Conservation (phyloP, 75 land plant species). For the Cupressus sempervirens region DNA sequence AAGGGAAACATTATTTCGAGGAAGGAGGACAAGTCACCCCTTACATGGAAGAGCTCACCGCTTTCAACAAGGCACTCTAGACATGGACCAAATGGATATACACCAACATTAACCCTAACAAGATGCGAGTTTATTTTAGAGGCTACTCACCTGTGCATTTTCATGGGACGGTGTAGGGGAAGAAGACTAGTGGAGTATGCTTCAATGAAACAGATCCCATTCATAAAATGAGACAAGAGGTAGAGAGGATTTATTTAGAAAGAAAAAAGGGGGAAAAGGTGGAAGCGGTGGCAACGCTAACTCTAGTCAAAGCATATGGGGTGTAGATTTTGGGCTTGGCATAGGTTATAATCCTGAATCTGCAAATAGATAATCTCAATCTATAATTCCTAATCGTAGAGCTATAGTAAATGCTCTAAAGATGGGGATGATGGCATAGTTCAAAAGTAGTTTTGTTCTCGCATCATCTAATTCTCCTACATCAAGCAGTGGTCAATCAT, state of each 20-base stretch:
- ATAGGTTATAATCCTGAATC: too few species aligned
- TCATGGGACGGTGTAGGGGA: conserved; percentile 51
- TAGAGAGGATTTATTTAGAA: conserved; percentile 19
- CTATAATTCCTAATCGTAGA: too few species aligned
- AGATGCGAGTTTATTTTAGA: conserved; percentile 39
- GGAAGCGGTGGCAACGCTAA: conserved; percentile 11
- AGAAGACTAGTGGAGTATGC: conserved; percentile 48
- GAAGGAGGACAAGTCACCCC: conserved; percentile 13
- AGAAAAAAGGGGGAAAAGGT: conserved; percentile 30
- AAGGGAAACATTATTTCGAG: conserved; percentile 21
- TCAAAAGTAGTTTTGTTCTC: too few species aligned
- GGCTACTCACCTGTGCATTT: conserved; percentile 32
- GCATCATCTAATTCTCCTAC: too few species aligned
- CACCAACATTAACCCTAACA: conserved; percentile 15
- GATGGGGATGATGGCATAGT: too few species aligned
- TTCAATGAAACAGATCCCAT: conserved; percentile 52
- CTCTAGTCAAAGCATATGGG: too few species aligned
- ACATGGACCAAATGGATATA: conserved; percentile 48
- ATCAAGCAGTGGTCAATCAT: too few species aligned
- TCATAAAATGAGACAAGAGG: conserved; percentile 25
- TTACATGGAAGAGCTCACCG: conserved; percentile 18
- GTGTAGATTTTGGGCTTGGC: too few species aligned
- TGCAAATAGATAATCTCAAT: too few species aligned
- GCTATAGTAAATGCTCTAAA: too few species aligned
- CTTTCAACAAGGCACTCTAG: conserved; percentile 30